A percentile compares a stretch with the other conserved stretches of the same genome.
These are phyloP conservation scores for Hansfordia pulvinata DNA, from an alignment of 2,329 filamentous ascomycete genomes.

Conservation along the genomic window DNA sequence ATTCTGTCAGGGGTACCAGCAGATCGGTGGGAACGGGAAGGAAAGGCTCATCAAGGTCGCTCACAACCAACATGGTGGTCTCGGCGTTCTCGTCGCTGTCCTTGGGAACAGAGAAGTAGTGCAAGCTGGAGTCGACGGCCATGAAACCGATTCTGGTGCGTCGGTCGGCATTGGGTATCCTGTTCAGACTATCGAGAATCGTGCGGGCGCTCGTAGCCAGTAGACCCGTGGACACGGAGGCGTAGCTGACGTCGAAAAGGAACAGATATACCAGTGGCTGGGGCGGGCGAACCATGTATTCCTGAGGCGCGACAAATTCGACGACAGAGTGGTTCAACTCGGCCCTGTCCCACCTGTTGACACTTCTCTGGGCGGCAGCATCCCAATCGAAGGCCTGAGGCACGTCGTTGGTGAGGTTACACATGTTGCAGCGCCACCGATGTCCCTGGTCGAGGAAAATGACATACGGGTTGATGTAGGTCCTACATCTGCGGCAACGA, in stretches of 20 bases:
- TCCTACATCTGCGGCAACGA: constrained; percentile 85
- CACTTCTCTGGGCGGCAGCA: constrained; percentile 74
- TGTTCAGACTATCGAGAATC: constrained; percentile 85
- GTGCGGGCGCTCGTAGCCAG: constrained; percentile 85
- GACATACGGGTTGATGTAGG: constrained; percentile 96
- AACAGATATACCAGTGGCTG: constrained; percentile 94
- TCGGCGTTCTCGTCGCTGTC: constrained; percentile 77
- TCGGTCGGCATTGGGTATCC: constrained; percentile 95
- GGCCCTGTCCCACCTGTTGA: constrained; percentile 82
- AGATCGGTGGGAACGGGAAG: constrained; percentile 86
- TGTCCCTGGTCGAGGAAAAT: constrained; percentile 95
- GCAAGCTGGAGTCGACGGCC: constrained; percentile 83
- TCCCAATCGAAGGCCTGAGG: constrained; percentile 99
- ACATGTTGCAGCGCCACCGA: constrained; percentile 99
- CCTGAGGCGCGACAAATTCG: constrained; percentile 94
- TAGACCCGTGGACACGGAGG: constrained; percentile 78
- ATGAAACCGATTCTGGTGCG: constrained; percentile 89
- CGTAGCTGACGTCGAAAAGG: constrained; percentile 87
- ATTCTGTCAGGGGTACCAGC: constrained; percentile 78
- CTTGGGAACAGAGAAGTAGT: constrained; percentile 91
- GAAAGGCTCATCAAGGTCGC: constrained; percentile 92
- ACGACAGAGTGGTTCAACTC: constrained; percentile 95
- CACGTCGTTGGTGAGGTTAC: constrained; percentile 94
- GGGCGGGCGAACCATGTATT: constrained; percentile 97
- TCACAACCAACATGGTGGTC: constrained; percentile 84